A percentile compares a stretch with the other conserved stretches of the same genome.
Conservation (phyloP, 441 rosid species). For the Populus hybrid region DNA sequence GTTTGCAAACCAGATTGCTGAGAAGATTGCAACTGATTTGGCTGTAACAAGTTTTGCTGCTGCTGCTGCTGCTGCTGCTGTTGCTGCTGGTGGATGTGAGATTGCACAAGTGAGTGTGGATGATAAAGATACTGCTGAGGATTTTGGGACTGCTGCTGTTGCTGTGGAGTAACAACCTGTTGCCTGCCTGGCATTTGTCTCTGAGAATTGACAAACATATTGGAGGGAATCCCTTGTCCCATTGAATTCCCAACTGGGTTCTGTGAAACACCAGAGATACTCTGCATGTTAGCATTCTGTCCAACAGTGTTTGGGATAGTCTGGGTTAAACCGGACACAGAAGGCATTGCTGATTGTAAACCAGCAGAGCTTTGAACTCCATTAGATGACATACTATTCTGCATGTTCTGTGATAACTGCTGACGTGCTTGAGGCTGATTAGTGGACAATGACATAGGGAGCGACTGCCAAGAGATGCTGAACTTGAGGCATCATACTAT, state of each 20-base stretch:
- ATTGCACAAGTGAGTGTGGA: too few relatives aligned
- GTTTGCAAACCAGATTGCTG: slow-evolving; percentile 73
- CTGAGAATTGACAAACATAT: slow-evolving; percentile 31
- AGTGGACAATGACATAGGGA: slow-evolving; percentile 38
- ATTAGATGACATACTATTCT: slow-evolving; percentile 49
- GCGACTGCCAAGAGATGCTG: slow-evolving; percentile 46
- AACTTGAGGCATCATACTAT: slow-evolving; percentile 37
- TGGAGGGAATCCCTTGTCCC: too few relatives aligned
- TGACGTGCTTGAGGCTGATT: slow-evolving; percentile 72
- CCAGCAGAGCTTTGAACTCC: slow-evolving; percentile 66
- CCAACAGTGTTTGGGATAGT: slow-evolving; percentile 42
- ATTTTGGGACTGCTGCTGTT: neutral
- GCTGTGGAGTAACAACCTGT: neutral
- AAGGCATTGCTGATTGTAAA: slow-evolving; percentile 58
- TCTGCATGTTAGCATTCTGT: slow-evolving; percentile 66
- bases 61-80: too few relatives aligned
- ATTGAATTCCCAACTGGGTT: slow-evolving; percentile 21
- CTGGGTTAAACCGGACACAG: slow-evolving; percentile 59
- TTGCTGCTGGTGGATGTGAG: neutral
- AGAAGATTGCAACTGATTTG: slow-evolving; percentile 64
- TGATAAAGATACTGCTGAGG: neutral
- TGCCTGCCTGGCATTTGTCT: slow-evolving; percentile 36
- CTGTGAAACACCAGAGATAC: slow-evolving; percentile 60
- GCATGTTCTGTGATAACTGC: slow-evolving; percentile 67
- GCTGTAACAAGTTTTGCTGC: slow-evolving; percentile 60